Evolutionary conservation across 192 early-diverging fungal genomes (phyloP).

Genomic region (Podochytrium sp.): DNA sequence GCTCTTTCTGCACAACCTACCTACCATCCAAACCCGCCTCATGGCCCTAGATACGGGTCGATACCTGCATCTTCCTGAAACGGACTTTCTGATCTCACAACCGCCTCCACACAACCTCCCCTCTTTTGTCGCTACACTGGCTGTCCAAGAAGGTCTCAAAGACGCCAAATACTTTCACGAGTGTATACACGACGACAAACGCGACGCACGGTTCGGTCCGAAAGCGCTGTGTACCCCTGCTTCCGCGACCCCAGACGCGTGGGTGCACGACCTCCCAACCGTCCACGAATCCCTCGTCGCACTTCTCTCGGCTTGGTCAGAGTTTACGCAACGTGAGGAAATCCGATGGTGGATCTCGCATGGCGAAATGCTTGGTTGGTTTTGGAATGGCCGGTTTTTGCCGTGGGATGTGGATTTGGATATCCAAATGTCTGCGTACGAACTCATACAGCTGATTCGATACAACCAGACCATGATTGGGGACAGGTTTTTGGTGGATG

Average conservation of each 20-base stretch:
- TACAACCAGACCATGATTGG: conserved; percentile 20
- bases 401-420: conserved; percentile 28
- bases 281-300: conserved; percentile 1
- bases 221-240: neutral
- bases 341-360: conserved; percentile 25
- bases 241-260: neutral
- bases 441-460: conserved; percentile 3
- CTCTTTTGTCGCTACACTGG: neutral
- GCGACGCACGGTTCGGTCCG: conserved; percentile 13
- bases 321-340: neutral
- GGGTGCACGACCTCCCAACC: neutral
- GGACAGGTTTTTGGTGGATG: conserved; percentile 9
- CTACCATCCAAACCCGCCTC: too few relatives aligned
- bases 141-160: neutral
- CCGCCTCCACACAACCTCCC: neutral
- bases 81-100: neutral
- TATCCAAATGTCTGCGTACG: neutral
- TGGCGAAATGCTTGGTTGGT: conserved; percentile 22
- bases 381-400: conserved; percentile 25
- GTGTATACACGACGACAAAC: conserved; percentile 18
- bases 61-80: neutral
- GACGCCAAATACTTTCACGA: conserved; percentile 33
- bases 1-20: too few relatives aligned
- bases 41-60: neutral
- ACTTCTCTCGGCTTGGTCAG: conserved; percentile 3